These are phyloP conservation scores for Globisporangium viniferum DNA, from an alignment of 352 stramenopile genomes.

Conservation along the genomic window DNA sequence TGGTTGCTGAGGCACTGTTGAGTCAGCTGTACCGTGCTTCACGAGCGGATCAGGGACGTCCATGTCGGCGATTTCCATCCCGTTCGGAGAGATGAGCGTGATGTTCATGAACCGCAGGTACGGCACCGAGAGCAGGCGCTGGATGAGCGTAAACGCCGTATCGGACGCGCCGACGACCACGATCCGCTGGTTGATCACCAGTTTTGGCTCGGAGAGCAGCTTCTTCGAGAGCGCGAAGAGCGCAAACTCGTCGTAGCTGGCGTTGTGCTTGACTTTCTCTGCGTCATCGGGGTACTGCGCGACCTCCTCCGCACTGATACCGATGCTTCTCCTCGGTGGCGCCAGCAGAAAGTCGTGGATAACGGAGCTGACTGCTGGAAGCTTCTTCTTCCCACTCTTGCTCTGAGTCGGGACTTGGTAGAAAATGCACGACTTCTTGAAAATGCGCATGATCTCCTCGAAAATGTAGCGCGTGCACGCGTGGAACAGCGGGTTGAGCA, in stretches of 20 bases:
- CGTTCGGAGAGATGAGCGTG: constrained; percentile 77
- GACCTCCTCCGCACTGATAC: constrained; percentile 38
- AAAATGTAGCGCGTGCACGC: constrained; percentile 59
- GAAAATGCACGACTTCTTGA: constrained; percentile 68
- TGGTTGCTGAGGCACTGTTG: constrained; percentile 8
- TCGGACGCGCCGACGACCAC: constrained; percentile 86
- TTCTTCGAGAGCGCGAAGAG: constrained; percentile 87
- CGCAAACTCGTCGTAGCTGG: constrained; percentile 38
- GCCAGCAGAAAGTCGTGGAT: constrained; percentile 64
- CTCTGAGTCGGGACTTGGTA: constrained; percentile 31
- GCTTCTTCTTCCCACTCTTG: neutral
- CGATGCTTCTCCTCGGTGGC: constrained; percentile 47
- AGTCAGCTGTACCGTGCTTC: neutral
- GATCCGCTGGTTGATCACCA: constrained; percentile 77
- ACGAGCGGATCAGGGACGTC: constrained; percentile 16
- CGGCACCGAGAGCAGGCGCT: constrained; percentile 70
- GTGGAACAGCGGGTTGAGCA: constrained; percentile 76
- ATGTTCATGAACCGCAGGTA: constrained; percentile 87
- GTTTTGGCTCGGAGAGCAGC: constrained; percentile 84
- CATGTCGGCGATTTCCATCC: constrained; percentile 41
- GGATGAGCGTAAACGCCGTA: constrained; percentile 71
- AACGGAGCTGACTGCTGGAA: constrained; percentile 30
- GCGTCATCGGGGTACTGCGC: constrained; percentile 48
- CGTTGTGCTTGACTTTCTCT: constrained; percentile 16
- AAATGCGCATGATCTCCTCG: constrained; percentile 78